phyloP scores from a whole-genome alignment of 176 grass and related monocot species.

The Bonia amplexicaulis region DNA sequence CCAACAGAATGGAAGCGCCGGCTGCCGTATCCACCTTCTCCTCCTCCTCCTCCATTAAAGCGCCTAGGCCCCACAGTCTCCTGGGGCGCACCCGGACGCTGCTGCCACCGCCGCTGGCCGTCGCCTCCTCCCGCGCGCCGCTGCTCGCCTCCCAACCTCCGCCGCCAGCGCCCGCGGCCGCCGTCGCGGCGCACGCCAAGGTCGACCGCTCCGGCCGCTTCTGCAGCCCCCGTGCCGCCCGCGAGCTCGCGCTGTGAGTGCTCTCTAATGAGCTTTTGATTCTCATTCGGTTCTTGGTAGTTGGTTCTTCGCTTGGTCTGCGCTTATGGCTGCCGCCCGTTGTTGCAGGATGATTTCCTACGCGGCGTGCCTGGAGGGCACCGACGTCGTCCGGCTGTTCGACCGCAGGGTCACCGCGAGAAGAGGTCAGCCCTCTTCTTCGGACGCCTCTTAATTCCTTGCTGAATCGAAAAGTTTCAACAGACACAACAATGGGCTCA shows the following conservation, averaged over 20 bases:
- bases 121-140: conserved; percentile 31
- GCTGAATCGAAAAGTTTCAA: not conserved
- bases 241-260: conserved; percentile 94
- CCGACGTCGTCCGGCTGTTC: conserved; percentile 81
- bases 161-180: not conserved
- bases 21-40: not conserved
- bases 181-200: not conserved
- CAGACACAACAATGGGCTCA: not conserved
- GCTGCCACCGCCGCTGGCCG: conserved; percentile 7
- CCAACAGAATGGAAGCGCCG: conserved; percentile 25
- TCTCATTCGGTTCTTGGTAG: not conserved
- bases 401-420: conserved; percentile 78
- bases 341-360: conserved; percentile 74
- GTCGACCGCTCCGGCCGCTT: conserved; percentile 78
- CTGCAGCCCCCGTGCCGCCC: conserved; percentile 77
- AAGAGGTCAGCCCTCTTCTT: conserved; percentile 47
- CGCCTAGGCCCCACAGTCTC: not conserved
- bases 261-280: not conserved
- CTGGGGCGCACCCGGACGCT: not conserved
- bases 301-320: not conserved
- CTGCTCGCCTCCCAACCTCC: conserved; percentile 21
- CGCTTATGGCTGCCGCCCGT: not conserved
- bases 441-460: not conserved
- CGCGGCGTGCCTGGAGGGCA: conserved; percentile 84
- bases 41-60: not conserved